Base-by-base conservation (phyloP, 1,284 basidiomycete genomes). In the Marasmius sp. region DNA sequence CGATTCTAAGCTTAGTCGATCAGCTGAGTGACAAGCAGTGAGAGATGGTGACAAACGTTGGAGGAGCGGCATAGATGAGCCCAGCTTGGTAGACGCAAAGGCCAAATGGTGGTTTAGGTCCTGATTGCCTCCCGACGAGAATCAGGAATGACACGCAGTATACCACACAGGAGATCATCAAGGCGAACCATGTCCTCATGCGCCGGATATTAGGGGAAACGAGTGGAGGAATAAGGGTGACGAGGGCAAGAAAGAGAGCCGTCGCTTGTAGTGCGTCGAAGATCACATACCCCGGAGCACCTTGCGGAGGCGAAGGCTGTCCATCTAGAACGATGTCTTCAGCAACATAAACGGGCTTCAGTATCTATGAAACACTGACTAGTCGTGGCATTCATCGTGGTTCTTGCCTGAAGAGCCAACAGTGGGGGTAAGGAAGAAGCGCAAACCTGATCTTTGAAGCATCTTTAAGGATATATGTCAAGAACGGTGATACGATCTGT, bases 121-220 rank as follows among this genome's bases (percentile, higher is more conserved):
- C 62, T 10, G 22, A 47, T 39, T 64, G 62, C 12, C 38, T 45
- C 36, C 62, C 62, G 16, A 64, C 11, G 16, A 64, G 56, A 3
- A 64, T 6, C 14, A 64, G 39, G 38, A 52, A 60, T 2, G 59
- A 60, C 12, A 52, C 3, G 55, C 62, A 58, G 45, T 58, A 64
- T 14, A 58, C n/a, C 12, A 57, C 50, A n/a, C 9, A 36, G 5
- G 61, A 61, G 14, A 58, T 12, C 16, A 58, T 48, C 57, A 61
- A 53, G 7, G 56, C 33, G 45, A 48, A 58, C 61, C 61, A 61
- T n/a, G 56, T 58, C 22, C 53, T 58, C 61, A 61, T 61, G 10
- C 61, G 55, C 11, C 4, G 34, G 47, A 58, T 43, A 3, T 48
- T 47, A 11, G 36, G 16, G 20, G 61, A 58, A 12, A 58, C 8